Base-by-base conservation (phyloP, 768 basidiomycete species). In the Leccinum sublutescens region DNA sequence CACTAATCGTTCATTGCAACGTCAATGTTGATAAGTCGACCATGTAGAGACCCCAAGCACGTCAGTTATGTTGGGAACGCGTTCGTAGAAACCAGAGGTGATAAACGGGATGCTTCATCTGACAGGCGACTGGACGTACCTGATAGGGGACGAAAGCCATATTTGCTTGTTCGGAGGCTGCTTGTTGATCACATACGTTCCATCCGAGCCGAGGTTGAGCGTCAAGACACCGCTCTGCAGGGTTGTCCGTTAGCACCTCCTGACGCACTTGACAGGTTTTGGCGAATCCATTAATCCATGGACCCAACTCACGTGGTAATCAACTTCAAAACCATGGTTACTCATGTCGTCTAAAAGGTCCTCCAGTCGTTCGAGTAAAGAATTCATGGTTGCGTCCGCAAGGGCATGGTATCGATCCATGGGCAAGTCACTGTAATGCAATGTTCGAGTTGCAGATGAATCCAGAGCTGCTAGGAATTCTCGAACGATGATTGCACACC, bases 101-200 rank as follows among this genome's bases (percentile, higher is more conserved):
- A 62, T 49, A 53, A 34, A 49, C 27, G 31, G 21, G 7, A 6
- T 43, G 38, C 50, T 33, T 15, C 53, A 6, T 40, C 50, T 9
- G 38, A 34, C 31, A 63, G 36, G 40, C 34, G 43, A 47, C 52
- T 50, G 54, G 58, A 70, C 78, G 40, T 63, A 93, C 94, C 91
- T 93, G 64, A 85, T 71, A 0, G 95, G 95, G 9, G 91, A 93
- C 4, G 93, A 95, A 19, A 97, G 79, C 95, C 95, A 97, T 65
- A 97, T 96, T 70, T 97, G 95, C 76, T 93, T 93, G 71, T 97
- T 97, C 6, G 95, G 95, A 11, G 95, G 95, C 71, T 97, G 95
- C 78, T 96, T 97, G 76, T 97, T 97, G 75, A 97, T 88, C 29
- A 96, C 95, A 75, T 96, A 97, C 11, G 91, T 96, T 14, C 93